Evolutionary conservation across 148 eudicot species (phyloP), one percentile per base, ranked within the genome.

Genomic region (Rhododendron vialii): DNA sequence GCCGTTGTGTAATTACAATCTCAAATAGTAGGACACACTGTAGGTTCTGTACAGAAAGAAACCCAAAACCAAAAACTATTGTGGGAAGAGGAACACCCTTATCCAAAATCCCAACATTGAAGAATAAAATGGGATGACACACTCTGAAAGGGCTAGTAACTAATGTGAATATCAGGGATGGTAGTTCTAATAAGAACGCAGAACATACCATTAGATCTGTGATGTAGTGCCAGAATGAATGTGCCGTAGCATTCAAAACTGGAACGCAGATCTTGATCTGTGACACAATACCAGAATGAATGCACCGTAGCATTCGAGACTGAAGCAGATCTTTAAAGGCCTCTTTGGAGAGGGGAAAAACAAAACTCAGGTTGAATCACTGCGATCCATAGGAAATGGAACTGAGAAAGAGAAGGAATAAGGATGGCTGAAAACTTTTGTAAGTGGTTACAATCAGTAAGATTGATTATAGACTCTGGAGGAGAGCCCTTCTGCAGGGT

Each of bases 401-500:
- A 79, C 88, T 89, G 82, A 82, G 83, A 86, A 84, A 86, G 71
- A 48, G 38, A 86, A 63, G 88, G 59, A 53, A 89, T 89, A 89
- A 87, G 57, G 87, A 88, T 84, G 87, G 41, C 55, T 75, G 76
- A 86, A 85, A 88, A 84, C 85, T 81, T 74, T 35, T 57, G 82
- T 86, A 26, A 84, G 36, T 63, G 83, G 86, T 76, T 30, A 85
- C 81, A 89, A 85, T 87, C 78, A 81, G 69, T 35, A 51, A 84
- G 78, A 80, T 84, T 89, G 87, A 75, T 95, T 91, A 96, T 80
- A 93, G 92, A 85, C 95, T 93, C 87, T 96, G 94, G 75, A 95
- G 98, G 87, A 96, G 99, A 84, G 96, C 93, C 91, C 96, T 92
- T 91, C 93, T 94, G 90, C 99, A 96, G 59, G 94, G 91, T 82